These are phyloP conservation scores for Setaria viridis DNA, from an alignment of 202 grass and related monocot species.

Conservation along the genomic window DNA sequence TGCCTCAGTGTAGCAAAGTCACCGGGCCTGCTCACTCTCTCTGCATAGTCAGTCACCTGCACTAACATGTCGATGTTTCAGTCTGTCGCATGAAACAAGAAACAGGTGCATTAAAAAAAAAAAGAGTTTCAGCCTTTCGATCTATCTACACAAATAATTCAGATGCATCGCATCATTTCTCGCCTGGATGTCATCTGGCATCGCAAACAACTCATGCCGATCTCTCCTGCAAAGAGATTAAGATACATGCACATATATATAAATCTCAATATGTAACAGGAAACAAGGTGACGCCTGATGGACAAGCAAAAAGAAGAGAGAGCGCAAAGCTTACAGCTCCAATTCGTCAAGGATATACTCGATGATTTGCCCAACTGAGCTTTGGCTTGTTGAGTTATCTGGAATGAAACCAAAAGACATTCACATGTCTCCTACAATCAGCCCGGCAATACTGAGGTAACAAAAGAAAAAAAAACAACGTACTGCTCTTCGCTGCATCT, in stretches of 20 bases:
- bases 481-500: conserved; percentile 40
- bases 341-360: conserved; percentile 81
- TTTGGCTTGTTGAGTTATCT: conserved; percentile 52
- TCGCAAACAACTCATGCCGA: conserved; percentile 82
- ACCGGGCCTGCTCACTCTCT: conserved; percentile 77
- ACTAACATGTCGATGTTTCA: conserved; percentile 10
- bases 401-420: conserved; percentile 35
- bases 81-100: background rate
- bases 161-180: background rate
- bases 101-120: background rate
- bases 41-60: conserved; percentile 71
- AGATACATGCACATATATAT: background rate
- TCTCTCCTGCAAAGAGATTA: conserved; percentile 72
- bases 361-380: conserved; percentile 53
- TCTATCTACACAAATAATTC: background rate
- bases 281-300: background rate
- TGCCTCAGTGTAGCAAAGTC: conserved; percentile 92
- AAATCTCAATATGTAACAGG: background rate
- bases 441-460: background rate
- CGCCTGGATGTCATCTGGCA: conserved; percentile 90
- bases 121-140: background rate
- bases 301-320: background rate
- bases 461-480: background rate
- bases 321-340: conserved; percentile 66
- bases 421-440: conserved; percentile 20